phyloP scores from a whole-genome alignment of 345 rosid species.

The Populus davidiana region DNA sequence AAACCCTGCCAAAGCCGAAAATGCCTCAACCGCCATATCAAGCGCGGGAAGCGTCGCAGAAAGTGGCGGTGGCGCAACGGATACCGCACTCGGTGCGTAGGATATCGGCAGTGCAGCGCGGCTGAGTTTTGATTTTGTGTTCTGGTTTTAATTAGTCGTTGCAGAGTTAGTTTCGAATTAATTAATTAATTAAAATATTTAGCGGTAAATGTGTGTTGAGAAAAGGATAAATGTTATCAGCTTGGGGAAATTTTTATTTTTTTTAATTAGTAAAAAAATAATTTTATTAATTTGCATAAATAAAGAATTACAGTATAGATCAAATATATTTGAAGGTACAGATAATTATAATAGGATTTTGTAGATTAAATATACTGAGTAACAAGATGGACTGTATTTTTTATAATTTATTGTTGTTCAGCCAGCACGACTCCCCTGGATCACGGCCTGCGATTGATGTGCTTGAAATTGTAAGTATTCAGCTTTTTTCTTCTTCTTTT shows the following conservation, averaged over 20 bases:
- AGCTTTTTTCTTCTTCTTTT: background rate
- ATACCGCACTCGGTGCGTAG: conserved; percentile 41
- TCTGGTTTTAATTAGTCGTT: background rate
- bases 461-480: conserved; percentile 73
- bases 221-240: too few species aligned
- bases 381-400: background rate
- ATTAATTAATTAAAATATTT: background rate
- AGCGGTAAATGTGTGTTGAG: background rate
- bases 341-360: too few species aligned
- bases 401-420: conserved; percentile 4
- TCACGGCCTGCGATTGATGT: conserved; percentile 46
- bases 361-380: background rate
- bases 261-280: too few species aligned
- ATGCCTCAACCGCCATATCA: conserved; percentile 24
- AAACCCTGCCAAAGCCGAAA: conserved; percentile 14
- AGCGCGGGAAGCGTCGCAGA: conserved; percentile 30
- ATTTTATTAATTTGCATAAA: too few species aligned
- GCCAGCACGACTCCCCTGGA: conserved; percentile 48
- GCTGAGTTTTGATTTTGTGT: conserved; percentile 21
- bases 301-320: too few species aligned
- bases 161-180: background rate
- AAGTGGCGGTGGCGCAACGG: conserved; percentile 20
- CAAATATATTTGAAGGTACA: too few species aligned
- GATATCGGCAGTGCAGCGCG: conserved; percentile 28
- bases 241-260: too few species aligned